Base-by-base conservation (phyloP, 78 protist genomes). In the Tieghemostelium lacteum region DNA sequence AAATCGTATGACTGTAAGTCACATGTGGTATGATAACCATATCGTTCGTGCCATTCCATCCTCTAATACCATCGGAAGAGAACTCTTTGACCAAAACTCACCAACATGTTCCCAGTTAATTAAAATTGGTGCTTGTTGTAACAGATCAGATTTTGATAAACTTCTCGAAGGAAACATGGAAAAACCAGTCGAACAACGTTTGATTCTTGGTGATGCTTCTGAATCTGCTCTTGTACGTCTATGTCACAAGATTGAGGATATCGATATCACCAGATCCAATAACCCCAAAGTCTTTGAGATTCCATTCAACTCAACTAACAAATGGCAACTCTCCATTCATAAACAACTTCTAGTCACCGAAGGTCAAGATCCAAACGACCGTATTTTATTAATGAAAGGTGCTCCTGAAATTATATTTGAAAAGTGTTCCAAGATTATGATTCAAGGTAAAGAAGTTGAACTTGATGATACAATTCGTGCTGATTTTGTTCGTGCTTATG, bases 241-340 rank as follows among this genome's bases (percentile, higher is more conserved):
- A 19, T 63, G 78, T 73, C 63, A 74, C 7, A 71, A 67, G 14
- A 42, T 64, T 34, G 72, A 70, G 28, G 67, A 74, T 26, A 73
- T 73, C 16, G 88, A 65, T 20, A 40, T 65, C 1, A 66, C 73
- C 22, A 52, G 94, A 37, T 72, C 92, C 24, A 34, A 36, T 58
- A 75, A 61, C 50, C 76, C 75, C 31, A 86, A 94, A 75, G 58
- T 95, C 6, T 75, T 64, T 50, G 97, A 92, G 75, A 62, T 96
- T 14, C 98, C 98, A 33, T 96, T 96, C 93, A 96, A 97, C 94
- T 95, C 98, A 26, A 91, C 93, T 39, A 96, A 96, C 93, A 96
- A 96, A 76, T 96, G 92, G 92, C 93, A 75, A 83, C 37, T 88
- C 5, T 74, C 91, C 22, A 75, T 88, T 52, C 89, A 85, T 70